These are phyloP conservation scores for Spergularia bocconei DNA, from an alignment of 148 eudicot species.

Conservation along the genomic window DNA sequence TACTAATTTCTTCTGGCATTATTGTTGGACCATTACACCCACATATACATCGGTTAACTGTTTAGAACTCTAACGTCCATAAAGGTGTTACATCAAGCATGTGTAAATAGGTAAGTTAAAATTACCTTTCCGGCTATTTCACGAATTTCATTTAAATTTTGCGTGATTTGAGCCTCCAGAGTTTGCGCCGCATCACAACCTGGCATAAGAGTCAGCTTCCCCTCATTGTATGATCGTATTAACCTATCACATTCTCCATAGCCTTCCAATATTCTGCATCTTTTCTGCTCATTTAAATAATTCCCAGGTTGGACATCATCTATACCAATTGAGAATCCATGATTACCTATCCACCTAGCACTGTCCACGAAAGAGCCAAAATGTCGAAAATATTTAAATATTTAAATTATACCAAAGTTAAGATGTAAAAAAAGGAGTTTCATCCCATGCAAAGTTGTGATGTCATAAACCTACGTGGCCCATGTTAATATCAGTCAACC, in stretches of 20 bases:
- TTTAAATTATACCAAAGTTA: too few species aligned
- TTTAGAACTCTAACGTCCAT: background rate
- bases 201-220: slow-evolving; percentile 60
- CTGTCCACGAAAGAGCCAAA: slow-evolving; percentile 33
- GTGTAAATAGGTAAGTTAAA: background rate
- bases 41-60: too few species aligned
- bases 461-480: too few species aligned
- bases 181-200: slow-evolving; percentile 90
- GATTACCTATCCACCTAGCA: slow-evolving; percentile 99
- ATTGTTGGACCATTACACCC: too few species aligned
- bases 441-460: too few species aligned
- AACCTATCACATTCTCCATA: slow-evolving; percentile 49
- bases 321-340: slow-evolving; percentile 96
- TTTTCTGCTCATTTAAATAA: slow-evolving; percentile 42
- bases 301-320: slow-evolving; percentile 93
- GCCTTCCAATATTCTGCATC: slow-evolving; percentile 38
- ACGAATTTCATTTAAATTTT: slow-evolving; percentile 65
- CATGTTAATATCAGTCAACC: too few species aligned
- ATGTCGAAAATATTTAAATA: background rate
- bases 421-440: too few species aligned
- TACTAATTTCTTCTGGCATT: too few species aligned
- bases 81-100: background rate
- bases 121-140: slow-evolving; percentile 64
- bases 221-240: slow-evolving; percentile 51
- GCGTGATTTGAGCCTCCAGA: slow-evolving; percentile 64